phyloP scores from a whole-genome alignment of 2,329 filamentous ascomycete species.

The Fusarium brevicatenulatum region DNA sequence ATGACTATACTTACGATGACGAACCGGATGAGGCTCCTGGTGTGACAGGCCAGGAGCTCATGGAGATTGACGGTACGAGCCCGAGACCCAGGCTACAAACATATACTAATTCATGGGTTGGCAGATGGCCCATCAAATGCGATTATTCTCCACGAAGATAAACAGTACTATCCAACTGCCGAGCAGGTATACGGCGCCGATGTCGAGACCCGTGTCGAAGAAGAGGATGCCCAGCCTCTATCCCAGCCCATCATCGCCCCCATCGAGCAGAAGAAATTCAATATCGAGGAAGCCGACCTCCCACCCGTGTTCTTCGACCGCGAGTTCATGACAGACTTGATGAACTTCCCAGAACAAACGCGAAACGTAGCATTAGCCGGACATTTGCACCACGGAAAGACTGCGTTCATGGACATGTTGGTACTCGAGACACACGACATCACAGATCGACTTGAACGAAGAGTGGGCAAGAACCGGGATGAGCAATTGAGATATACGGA shows the following conservation, averaged over 20 bases:
- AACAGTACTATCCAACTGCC: conserved; percentile 99
- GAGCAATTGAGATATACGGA: conserved; percentile 97
- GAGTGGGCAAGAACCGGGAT: conserved; percentile 82
- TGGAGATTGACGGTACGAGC: conserved; percentile 85
- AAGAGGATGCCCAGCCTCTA: conserved; percentile 95
- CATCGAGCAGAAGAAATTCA: conserved; percentile 95
- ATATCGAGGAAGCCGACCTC: conserved; percentile 89
- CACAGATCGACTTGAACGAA: conserved; percentile 78
- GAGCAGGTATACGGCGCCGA: conserved; percentile 93
- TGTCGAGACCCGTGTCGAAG: conserved; percentile 95
- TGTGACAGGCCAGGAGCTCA: conserved; percentile 80
- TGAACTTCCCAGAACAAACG: conserved; percentile 95
- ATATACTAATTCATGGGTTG: conserved; percentile 12
- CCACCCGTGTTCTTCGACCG: conserved; percentile 89
- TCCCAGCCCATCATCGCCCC: conserved; percentile 94
- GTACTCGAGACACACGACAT: conserved; percentile 96
- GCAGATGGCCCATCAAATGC: conserved; percentile 89
- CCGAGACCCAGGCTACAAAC: neutral
- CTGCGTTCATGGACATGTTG: conserved; percentile 97
- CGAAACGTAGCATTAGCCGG: conserved; percentile 92
- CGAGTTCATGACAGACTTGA: conserved; percentile 92
- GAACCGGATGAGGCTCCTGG: conserved; percentile 73
- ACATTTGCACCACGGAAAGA: conserved; percentile 97
- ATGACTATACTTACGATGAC: conserved; percentile 85
- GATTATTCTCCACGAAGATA: conserved; percentile 98